These are phyloP conservation scores for Gonium pectorale DNA, from an alignment of 139 green algal species.

Conservation along the genomic window DNA sequence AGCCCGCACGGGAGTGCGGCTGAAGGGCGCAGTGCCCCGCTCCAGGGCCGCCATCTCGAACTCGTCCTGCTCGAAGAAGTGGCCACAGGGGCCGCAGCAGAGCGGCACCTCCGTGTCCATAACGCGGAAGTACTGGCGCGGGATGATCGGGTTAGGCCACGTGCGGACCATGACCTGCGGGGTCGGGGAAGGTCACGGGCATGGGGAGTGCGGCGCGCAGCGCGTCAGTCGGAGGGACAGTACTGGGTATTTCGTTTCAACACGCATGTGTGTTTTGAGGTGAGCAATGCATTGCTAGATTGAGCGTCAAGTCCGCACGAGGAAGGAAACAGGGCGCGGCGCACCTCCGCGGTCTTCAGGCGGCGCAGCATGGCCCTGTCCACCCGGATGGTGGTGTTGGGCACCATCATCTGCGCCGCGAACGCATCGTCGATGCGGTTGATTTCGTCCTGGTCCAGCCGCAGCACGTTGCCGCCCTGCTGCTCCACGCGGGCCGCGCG, in stretches of 20 bases:
- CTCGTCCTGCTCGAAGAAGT: slow-evolving; percentile 83
- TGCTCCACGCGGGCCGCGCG: slow-evolving; percentile 13
- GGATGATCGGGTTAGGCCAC: slow-evolving; percentile 66
- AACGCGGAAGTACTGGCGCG: slow-evolving; percentile 77
- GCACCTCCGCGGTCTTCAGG: slow-evolving; percentile 66
- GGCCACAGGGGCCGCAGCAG: slow-evolving; percentile 70
- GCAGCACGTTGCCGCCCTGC: slow-evolving; percentile 67
- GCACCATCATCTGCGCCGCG: slow-evolving; percentile 72
- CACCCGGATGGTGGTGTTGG: slow-evolving; percentile 71
- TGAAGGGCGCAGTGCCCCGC: slow-evolving; percentile 60
- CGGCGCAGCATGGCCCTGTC: slow-evolving; percentile 65
- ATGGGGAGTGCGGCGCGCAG: too few species aligned
- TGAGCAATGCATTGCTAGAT: too few species aligned
- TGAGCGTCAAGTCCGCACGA: too few species aligned
- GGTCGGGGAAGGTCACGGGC: too few species aligned
- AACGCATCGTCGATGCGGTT: slow-evolving; percentile 75
- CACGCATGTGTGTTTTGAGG: too few species aligned
- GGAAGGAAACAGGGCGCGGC: not conserved
- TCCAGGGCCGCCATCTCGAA: slow-evolving; percentile 50
- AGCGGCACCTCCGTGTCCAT: slow-evolving; percentile 79
- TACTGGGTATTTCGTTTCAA: too few species aligned
- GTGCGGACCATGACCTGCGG: slow-evolving; percentile 69
- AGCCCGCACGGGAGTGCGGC: slow-evolving; percentile 44
- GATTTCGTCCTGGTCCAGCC: slow-evolving; percentile 67
- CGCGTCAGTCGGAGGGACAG: too few species aligned